phyloP scores from a whole-genome alignment of 2,329 filamentous ascomycete species.

The Fusarium luffae region DNA sequence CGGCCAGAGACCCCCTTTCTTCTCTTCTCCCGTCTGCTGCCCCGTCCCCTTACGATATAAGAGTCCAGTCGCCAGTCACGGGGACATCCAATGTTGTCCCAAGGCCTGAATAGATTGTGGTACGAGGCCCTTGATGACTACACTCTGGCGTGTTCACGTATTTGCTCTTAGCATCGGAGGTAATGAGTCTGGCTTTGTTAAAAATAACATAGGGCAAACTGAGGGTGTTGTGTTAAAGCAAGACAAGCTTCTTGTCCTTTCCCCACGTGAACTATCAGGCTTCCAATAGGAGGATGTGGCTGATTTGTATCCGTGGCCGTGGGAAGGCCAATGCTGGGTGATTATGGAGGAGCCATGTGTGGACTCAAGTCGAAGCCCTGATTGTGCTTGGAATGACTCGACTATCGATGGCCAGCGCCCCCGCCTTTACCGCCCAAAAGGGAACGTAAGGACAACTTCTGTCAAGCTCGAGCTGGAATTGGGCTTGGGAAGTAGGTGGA shows the following conservation, averaged over 20 bases:
- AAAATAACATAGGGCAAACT: conserved; percentile 37
- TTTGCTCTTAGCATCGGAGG: conserved; percentile 28
- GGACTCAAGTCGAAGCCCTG: conserved; percentile 46
- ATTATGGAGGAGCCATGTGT: conserved; percentile 40
- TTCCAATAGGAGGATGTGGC: conserved; percentile 43
- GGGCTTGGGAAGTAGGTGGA: conserved; percentile 38
- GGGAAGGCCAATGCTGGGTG: conserved; percentile 42
- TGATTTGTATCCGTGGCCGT: conserved; percentile 35
- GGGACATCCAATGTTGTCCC: conserved; percentile 39
- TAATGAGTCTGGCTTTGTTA: conserved; percentile 30
- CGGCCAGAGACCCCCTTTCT: conserved; percentile 27
- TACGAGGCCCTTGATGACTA: conserved; percentile 43
- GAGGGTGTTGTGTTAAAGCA: conserved; percentile 36
- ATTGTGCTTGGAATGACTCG: conserved; percentile 44
- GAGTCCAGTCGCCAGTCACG: conserved; percentile 44
- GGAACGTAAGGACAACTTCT: conserved; percentile 32
- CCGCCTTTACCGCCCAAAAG: conserved; percentile 45
- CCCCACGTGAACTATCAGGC: conserved; percentile 43
- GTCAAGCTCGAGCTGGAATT: conserved; percentile 32
- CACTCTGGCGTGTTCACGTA: conserved; percentile 31
- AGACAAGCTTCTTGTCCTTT: conserved; percentile 38
- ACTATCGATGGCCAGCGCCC: conserved; percentile 38
- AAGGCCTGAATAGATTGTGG: conserved; percentile 37
- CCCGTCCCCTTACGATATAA: conserved; percentile 26
- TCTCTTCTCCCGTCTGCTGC: conserved; percentile 19